Conservation (phyloP, 2,329 filamentous ascomycete genomes). For the Talaromyces sp. region DNA sequence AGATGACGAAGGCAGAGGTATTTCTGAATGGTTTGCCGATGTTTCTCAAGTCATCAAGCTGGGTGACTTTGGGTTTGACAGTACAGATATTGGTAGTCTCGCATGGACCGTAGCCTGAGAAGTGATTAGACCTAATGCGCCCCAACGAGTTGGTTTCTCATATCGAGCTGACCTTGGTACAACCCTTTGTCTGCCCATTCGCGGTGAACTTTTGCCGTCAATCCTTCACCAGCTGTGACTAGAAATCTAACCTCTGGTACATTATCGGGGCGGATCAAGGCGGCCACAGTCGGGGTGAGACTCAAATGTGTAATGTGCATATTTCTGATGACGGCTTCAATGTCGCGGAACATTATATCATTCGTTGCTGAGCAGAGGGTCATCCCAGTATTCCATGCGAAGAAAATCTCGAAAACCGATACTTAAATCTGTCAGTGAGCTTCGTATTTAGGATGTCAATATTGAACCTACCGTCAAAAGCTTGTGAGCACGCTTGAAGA, state of each 20-base stretch:
- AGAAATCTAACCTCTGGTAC: slow-evolving; percentile 71
- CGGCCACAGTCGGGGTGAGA: slow-evolving; percentile 79
- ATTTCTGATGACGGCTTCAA: slow-evolving; percentile 63
- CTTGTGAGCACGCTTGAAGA: slow-evolving; percentile 78
- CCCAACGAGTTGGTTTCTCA: not conserved
- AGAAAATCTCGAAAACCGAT: slow-evolving; percentile 88
- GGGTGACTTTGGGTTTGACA: slow-evolving; percentile 59
- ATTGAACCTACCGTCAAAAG: slow-evolving; percentile 60
- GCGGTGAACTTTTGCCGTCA: slow-evolving; percentile 68
- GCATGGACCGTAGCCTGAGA: slow-evolving; percentile 69
- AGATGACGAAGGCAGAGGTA: slow-evolving; percentile 68
- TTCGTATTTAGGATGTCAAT: not conserved
- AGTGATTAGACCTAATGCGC: not conserved
- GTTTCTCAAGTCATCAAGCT: slow-evolving; percentile 63
- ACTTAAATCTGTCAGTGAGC: slow-evolving; percentile 44
- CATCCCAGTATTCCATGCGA: slow-evolving; percentile 74
- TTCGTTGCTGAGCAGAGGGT: slow-evolving; percentile 73
- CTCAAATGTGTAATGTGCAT: slow-evolving; percentile 74
- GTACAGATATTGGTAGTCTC: slow-evolving; percentile 89
- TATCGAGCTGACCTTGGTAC: slow-evolving; percentile 58
- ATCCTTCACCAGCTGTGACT: slow-evolving; percentile 75
- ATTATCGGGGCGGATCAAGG: slow-evolving; percentile 64
- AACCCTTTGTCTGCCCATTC: slow-evolving; percentile 66
- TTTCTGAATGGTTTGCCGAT: slow-evolving; percentile 73
- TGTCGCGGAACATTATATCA: slow-evolving; percentile 68